Conservation (phyloP, 2,329 filamentous ascomycete genomes). For the Orbilia blumenaviensis region DNA sequence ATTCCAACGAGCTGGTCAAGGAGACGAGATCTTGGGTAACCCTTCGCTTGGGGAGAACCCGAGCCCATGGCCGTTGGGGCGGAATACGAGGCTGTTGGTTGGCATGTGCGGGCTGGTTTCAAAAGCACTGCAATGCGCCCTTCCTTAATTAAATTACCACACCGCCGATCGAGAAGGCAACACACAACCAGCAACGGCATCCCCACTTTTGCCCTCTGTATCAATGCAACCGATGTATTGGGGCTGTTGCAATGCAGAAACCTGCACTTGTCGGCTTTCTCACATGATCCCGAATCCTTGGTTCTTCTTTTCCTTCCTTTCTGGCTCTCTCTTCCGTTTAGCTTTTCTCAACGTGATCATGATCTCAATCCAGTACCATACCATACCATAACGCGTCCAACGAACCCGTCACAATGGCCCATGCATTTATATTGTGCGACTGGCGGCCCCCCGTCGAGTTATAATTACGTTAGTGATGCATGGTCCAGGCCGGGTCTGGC, state of each 20-base stretch:
- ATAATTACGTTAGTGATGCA: slow-evolving; percentile 11
- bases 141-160: slow-evolving; percentile 51
- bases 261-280: background rate
- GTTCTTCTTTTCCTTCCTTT: too few relatives aligned
- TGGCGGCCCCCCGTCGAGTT: background rate
- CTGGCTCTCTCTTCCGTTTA: too few relatives aligned
- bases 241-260: too few relatives aligned
- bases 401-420: too few relatives aligned
- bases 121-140: slow-evolving; percentile 35
- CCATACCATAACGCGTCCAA: too few relatives aligned
- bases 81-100: slow-evolving; percentile 35
- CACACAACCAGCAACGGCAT: background rate
- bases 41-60: slow-evolving; percentile 49
- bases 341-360: too few relatives aligned
- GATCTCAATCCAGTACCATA: too few relatives aligned
- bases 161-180: slow-evolving; percentile 19
- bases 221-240: too few relatives aligned
- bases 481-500: background rate
- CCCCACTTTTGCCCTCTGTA: background rate
- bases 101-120: slow-evolving; percentile 23
- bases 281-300: slow-evolving; percentile 35
- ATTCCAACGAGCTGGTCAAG: slow-evolving; percentile 42
- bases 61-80: slow-evolving; percentile 49
- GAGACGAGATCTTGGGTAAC: slow-evolving; percentile 41
- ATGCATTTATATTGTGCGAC: too few relatives aligned